Conservation (phyloP, 306 rosid genomes). For the Dryas octopetala region DNA sequence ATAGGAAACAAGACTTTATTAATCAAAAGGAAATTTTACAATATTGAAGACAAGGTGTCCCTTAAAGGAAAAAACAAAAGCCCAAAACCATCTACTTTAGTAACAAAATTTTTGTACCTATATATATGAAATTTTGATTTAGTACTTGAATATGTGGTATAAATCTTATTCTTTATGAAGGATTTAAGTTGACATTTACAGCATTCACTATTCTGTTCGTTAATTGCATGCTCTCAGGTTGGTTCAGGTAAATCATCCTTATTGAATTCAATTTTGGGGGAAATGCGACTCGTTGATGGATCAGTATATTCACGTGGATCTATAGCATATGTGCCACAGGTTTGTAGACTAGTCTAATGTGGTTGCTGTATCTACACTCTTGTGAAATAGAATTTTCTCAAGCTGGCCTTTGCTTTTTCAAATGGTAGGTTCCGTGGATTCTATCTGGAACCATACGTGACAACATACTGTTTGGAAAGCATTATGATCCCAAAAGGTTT, state of each 20-base stretch:
- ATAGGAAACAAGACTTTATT: no score
- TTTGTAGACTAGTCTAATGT: conserved; percentile 30
- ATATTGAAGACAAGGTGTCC: no score
- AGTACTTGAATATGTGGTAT: neutral
- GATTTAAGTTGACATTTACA: neutral
- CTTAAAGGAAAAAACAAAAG: no score
- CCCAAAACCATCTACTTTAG: no score
- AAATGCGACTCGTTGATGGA: conserved; percentile 64
- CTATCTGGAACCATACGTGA: conserved; percentile 89
- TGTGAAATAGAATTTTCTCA: conserved; percentile 24
- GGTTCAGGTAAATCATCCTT: conserved; percentile 96
- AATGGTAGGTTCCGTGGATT: conserved; percentile 88
- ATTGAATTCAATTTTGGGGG: conserved; percentile 75
- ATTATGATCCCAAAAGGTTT: conserved; percentile 69
- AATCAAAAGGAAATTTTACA: no score
- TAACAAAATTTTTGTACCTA: neutral
- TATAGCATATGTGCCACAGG: conserved; percentile 93
- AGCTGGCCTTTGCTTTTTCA: conserved; percentile 18
- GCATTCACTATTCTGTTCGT: conserved; percentile 22
- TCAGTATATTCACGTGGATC: conserved; percentile 58
- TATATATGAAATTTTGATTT: neutral
- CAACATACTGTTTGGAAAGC: conserved; percentile 81
- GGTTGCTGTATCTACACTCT: conserved; percentile 14
- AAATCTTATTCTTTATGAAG: neutral
- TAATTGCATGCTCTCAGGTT: conserved; percentile 63